Conservation (phyloP, 768 basidiomycete species). For the Coprinellus micaceus region DNA sequence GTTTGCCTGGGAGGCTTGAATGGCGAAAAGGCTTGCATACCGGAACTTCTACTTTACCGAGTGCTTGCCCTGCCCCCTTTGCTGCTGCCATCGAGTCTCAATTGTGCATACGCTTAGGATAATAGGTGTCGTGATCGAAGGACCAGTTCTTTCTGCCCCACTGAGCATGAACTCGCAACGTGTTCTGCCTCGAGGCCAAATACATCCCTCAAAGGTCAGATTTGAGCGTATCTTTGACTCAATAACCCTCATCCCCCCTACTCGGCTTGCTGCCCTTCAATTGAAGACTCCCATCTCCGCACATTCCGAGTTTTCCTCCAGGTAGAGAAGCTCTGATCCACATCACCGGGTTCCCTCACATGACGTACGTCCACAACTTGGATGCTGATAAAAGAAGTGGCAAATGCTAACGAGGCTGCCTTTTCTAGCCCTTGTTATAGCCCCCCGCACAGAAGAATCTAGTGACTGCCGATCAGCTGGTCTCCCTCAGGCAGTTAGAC, state of each 20-base stretch:
- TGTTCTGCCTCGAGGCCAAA: constrained; percentile 1
- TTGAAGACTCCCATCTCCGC: too few species aligned
- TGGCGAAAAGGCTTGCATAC: background rate
- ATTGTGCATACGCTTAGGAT: background rate
- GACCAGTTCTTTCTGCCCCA: background rate
- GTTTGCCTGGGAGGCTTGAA: too few species aligned
- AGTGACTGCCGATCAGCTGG: constrained; percentile 4
- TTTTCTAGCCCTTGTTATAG: background rate
- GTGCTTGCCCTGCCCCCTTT: background rate
- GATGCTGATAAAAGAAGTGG: background rate
- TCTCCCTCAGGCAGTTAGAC: background rate
- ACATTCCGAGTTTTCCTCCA: too few species aligned
- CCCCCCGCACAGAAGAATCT: background rate
- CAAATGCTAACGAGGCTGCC: background rate
- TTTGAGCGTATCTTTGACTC: background rate
- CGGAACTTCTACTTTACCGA: background rate
- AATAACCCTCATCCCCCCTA: background rate
- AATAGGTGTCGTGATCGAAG: background rate
- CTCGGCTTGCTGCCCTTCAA: background rate
- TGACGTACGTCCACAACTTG: constrained; percentile 3
- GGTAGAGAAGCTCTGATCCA: background rate
- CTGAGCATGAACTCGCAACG: background rate
- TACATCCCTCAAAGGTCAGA: constrained; percentile 1
- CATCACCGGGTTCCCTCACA: constrained; percentile 3
- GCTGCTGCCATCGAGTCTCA: background rate